These are phyloP conservation scores for Globisporangium spiculum DNA, from an alignment of 352 stramenopile genomes.

Conservation along the genomic window DNA sequence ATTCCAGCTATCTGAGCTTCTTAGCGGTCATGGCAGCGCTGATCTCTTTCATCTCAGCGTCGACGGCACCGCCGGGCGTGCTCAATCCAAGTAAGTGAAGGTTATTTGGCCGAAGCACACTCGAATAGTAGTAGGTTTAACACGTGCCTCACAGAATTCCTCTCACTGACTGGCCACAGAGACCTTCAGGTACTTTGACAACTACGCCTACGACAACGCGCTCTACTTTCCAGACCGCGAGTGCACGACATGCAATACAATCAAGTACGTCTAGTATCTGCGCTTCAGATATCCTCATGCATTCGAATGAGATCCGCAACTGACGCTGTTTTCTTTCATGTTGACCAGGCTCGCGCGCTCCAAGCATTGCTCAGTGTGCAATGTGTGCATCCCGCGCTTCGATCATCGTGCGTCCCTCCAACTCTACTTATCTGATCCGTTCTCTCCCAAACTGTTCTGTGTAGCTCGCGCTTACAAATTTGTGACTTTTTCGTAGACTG, in stretches of 20 bases:
- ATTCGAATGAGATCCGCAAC: not conserved
- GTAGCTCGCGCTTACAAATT: not conserved
- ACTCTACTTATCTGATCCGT: not conserved
- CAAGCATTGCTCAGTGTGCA: slow-evolving; percentile 68
- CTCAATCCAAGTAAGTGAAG: slow-evolving; percentile 36
- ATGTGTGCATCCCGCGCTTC: slow-evolving; percentile 59
- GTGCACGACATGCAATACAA: slow-evolving; percentile 46
- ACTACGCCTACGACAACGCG: slow-evolving; percentile 47
- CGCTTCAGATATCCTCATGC: not conserved
- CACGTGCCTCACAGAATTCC: not conserved
- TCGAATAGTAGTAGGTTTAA: not conserved
- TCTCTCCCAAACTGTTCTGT: not conserved
- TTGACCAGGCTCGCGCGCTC: slow-evolving; percentile 46
- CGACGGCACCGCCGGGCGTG: slow-evolving; percentile 37
- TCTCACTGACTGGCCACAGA: slow-evolving; percentile 18
- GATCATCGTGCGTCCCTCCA: slow-evolving; percentile 43
- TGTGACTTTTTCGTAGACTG: slow-evolving; percentile 26
- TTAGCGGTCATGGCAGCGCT: slow-evolving; percentile 38
- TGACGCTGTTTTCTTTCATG: not conserved
- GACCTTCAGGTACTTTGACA: slow-evolving; percentile 49
- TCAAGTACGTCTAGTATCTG: slow-evolving; percentile 27
- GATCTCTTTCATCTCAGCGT: slow-evolving; percentile 49
- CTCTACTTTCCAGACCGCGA: slow-evolving; percentile 31
- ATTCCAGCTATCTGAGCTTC: slow-evolving; percentile 33
- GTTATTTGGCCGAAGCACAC: not conserved